These are phyloP conservation scores for Pinus taeda DNA, from an alignment of 75 land plant species.

Conservation along the genomic window DNA sequence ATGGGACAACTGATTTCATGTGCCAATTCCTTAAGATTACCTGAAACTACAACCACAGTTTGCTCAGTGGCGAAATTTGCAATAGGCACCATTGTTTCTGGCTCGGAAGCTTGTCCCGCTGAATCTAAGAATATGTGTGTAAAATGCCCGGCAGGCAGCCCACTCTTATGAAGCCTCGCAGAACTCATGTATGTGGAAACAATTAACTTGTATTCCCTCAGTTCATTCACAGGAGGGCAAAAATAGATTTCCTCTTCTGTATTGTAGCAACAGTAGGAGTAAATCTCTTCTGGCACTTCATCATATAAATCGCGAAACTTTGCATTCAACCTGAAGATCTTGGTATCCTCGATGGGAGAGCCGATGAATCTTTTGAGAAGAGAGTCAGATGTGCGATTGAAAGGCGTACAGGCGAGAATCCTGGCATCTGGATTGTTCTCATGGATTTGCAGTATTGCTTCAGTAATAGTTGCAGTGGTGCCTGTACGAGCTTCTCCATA, in stretches of 20 bases:
- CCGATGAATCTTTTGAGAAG: slow-evolving; percentile 50
- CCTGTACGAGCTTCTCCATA: slow-evolving; percentile 96
- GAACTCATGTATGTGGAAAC: slow-evolving; percentile 81
- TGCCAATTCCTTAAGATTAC: slow-evolving; percentile 84
- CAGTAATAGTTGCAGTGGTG: slow-evolving; percentile 79
- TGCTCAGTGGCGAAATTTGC: slow-evolving; percentile 33
- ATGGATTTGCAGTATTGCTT: slow-evolving; percentile 79
- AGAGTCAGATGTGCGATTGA: slow-evolving; percentile 84
- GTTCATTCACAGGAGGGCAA: slow-evolving; percentile 49
- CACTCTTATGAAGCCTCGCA: slow-evolving; percentile 57
- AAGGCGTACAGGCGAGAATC: slow-evolving; percentile 86
- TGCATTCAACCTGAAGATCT: slow-evolving; percentile 84
- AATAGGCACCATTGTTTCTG: slow-evolving; percentile 77
- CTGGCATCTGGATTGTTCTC: slow-evolving; percentile 22
- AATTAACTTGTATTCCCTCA: slow-evolving; percentile 53
- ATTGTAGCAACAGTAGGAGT: slow-evolving; percentile 44
- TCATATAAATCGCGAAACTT: slow-evolving; percentile 50
- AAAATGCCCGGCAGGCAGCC: slow-evolving; percentile 62
- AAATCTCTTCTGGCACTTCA: slow-evolving; percentile 39
- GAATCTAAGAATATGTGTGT: slow-evolving; percentile 85
- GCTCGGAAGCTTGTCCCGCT: slow-evolving; percentile 89
- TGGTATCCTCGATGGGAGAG: slow-evolving; percentile 21
- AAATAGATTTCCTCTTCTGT: slow-evolving; percentile 34
- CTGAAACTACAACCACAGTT: slow-evolving; percentile 87
- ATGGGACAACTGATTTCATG: slow-evolving; percentile 61